Evolutionary conservation across 2,329 filamentous ascomycete genomes (phyloP).

Genomic region (Talaromyces sp.): DNA sequence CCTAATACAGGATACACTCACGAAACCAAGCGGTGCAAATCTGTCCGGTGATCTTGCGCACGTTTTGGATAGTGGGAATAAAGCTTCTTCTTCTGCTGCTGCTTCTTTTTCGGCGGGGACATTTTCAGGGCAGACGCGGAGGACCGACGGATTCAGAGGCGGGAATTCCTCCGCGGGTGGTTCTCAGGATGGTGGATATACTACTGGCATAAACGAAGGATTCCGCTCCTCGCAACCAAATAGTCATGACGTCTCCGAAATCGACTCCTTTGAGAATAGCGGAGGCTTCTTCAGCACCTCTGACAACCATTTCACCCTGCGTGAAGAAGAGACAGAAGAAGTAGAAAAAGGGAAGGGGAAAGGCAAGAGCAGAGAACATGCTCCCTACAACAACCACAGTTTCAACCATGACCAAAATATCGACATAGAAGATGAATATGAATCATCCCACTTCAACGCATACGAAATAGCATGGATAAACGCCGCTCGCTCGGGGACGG

Average conservation of each 20-base stretch:
- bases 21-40: slow-evolving; percentile 17
- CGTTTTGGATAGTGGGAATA: slow-evolving; percentile 20
- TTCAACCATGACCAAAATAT: neutral
- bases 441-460: neutral
- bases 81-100: slow-evolving; percentile 10
- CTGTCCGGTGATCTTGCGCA: slow-evolving; percentile 25
- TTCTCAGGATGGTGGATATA: neutral
- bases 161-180: neutral
- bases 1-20: slow-evolving; percentile 34
- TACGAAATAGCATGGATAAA: slow-evolving; percentile 15
- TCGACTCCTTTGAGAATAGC: neutral
- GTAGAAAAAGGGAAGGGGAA: neutral
- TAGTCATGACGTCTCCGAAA: neutral
- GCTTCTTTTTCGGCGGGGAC: slow-evolving; percentile 9
- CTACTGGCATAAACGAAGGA: neutral
- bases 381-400: neutral
- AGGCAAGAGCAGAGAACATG: neutral
- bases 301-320: too few relatives aligned
- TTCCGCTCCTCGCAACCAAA: neutral
- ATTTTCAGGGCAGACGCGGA: neutral
- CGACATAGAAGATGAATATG: neutral
- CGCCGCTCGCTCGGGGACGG: slow-evolving; percentile 10
- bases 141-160: neutral
- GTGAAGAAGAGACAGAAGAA: too few relatives aligned
- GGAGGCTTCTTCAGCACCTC: neutral